Evolutionary conservation across 2,329 filamentous ascomycete species (phyloP).

Genomic region (Clarireedia paspali): DNA sequence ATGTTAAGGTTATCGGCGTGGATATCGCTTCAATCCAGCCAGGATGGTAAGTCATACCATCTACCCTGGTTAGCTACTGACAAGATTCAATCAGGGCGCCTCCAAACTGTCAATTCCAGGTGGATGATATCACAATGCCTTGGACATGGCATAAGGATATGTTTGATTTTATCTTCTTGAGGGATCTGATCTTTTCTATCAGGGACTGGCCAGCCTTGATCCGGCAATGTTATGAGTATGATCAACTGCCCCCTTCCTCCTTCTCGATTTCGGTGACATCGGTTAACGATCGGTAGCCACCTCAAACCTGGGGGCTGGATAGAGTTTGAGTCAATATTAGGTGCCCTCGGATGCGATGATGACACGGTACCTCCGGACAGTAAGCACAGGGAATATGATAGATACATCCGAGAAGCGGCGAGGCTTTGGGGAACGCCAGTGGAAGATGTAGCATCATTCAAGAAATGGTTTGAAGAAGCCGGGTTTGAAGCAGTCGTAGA

Average conservation of each 20-base stretch:
- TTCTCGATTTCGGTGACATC: neutral
- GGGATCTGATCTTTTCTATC: neutral
- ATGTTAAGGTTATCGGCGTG: slow-evolving; percentile 14
- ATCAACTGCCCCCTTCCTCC: neutral
- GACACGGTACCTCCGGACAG: slow-evolving; percentile 12
- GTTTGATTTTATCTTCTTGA: slow-evolving; percentile 1
- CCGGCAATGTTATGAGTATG: slow-evolving; percentile 5
- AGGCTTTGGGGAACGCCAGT: neutral
- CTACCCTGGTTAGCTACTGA: neutral
- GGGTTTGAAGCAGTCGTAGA: slow-evolving; percentile 23
- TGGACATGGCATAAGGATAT: slow-evolving; percentile 21
- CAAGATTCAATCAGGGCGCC: slow-evolving; percentile 12
- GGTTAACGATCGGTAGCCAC: slow-evolving; percentile 15
- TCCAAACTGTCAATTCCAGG: slow-evolving; percentile 25
- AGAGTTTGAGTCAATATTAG: neutral
- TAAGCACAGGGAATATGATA: slow-evolving; percentile 9
- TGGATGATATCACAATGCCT: slow-evolving; percentile 28
- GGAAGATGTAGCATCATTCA: slow-evolving; percentile 4
- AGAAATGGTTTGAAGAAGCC: slow-evolving; percentile 23
- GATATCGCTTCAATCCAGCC: slow-evolving; percentile 24
- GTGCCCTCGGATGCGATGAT: neutral
- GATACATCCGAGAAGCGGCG: neutral
- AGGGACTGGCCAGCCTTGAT: neutral
- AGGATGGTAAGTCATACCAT: slow-evolving; percentile 11
- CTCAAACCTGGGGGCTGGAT: slow-evolving; percentile 18